Evolutionary conservation across 352 stramenopile species (phyloP).

Genomic region (Phytopythium chamaehyphon): DNA sequence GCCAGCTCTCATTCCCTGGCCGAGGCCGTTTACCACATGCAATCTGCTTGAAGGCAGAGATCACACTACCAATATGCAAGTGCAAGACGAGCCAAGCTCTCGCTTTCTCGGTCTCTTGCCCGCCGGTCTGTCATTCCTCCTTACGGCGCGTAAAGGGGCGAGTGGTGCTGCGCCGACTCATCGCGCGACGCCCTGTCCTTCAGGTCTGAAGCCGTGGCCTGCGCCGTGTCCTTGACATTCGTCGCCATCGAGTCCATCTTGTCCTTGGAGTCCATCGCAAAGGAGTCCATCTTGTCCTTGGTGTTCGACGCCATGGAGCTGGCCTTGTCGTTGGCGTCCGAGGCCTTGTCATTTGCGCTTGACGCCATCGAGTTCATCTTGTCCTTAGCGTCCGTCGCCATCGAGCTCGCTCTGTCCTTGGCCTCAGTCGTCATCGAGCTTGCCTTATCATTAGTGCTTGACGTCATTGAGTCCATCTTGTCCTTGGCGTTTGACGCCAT

Average conservation of each 20-base stretch:
- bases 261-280: neutral
- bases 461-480: neutral
- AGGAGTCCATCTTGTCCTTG: neutral
- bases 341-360: constrained; percentile 1
- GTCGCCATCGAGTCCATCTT: neutral
- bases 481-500: neutral
- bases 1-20: no score
- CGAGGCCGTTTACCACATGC: no score
- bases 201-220: no score
- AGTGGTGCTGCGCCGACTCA: no score
- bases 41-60: no score
- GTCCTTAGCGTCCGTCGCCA: no score
- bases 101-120: no score
- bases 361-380: neutral
- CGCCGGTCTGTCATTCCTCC: no score
- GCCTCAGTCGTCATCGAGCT: neutral
- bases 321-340: neutral
- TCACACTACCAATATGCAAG: no score
- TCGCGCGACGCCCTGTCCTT: no score
- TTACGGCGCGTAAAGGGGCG: no score
- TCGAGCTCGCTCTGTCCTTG: neutral
- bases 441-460: neutral
- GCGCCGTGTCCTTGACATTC: neutral
- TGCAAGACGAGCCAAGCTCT: no score
- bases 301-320: neutral